These are phyloP conservation scores for Trifolium fragiferum DNA, from an alignment of 306 rosid genomes.

Conservation along the genomic window DNA sequence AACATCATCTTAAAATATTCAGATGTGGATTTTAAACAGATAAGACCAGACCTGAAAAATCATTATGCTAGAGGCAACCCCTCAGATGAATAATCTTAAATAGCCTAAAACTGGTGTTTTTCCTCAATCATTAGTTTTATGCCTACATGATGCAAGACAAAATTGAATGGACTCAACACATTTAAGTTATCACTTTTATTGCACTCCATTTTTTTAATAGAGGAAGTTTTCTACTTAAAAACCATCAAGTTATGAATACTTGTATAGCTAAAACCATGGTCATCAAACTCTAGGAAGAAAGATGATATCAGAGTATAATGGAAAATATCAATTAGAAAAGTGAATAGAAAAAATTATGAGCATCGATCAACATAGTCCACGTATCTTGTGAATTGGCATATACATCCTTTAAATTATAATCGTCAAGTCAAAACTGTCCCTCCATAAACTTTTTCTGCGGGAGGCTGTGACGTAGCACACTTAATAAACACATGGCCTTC, in stretches of 20 bases:
- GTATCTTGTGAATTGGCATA: neutral
- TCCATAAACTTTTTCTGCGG: neutral
- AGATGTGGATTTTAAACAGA: conserved; percentile 22
- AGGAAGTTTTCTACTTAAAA: conserved; percentile 4
- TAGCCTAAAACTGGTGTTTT: neutral
- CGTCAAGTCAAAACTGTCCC: neutral
- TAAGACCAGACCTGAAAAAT: conserved; percentile 27
- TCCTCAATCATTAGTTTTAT: neutral
- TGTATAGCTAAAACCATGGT: conserved; percentile 5
- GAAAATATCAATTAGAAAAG: conserved; percentile 6
- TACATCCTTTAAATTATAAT: neutral
- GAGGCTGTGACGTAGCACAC: neutral
- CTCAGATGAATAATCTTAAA: conserved; percentile 24
- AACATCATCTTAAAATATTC: conserved; percentile 25
- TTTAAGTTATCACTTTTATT: conserved; percentile 19
- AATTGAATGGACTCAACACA: neutral
- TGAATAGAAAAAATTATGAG: neutral
- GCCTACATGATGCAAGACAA: neutral
- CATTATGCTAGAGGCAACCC: conserved; percentile 5
- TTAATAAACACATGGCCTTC: neutral
- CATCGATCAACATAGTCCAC: neutral
- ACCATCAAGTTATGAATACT: neutral
- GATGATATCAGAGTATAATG: conserved; percentile 24
- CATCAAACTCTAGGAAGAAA: neutral
- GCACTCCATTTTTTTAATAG: neutral